Percentiles rank a stretch among this genome's conserved stretches.
phyloP scores from a whole-genome alignment of 169 alveolate species.

The Eimeria sp. region DNA sequence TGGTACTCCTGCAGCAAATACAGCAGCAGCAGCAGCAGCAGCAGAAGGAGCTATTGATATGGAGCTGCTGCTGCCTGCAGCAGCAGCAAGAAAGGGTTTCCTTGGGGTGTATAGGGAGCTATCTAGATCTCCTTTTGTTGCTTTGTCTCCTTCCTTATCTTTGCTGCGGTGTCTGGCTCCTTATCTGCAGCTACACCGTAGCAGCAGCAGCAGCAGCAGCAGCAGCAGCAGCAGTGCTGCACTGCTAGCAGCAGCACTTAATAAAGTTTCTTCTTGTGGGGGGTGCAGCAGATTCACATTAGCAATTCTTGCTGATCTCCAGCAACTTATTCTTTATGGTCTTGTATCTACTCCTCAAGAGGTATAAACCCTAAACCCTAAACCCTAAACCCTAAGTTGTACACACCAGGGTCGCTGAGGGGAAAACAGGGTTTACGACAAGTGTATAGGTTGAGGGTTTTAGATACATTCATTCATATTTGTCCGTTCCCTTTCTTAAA shows the following conservation, averaged over 20 bases:
- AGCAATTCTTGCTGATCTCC: neutral
- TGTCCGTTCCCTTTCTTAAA: neutral
- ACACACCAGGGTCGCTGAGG: neutral
- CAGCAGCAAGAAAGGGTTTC: neutral
- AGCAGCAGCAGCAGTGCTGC: slow-evolving; percentile 19
- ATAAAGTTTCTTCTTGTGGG: neutral
- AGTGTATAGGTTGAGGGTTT: too few relatives aligned
- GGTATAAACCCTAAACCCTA: neutral
- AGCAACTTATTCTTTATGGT: neutral
- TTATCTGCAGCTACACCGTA: neutral
- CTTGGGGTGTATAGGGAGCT: slow-evolving; percentile 6
- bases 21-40: slow-evolving; percentile 5
- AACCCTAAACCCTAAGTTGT: neutral
- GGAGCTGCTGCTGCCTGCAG: neutral
- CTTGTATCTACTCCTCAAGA: neutral
- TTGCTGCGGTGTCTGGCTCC: slow-evolving; percentile 1
- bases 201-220: slow-evolving; percentile 40
- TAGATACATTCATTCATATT: too few relatives aligned
- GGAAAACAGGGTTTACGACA: too few relatives aligned
- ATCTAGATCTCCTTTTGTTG: neutral
- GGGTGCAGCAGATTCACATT: neutral
- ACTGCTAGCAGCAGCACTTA: slow-evolving; percentile 3
- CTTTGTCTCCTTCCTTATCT: neutral
- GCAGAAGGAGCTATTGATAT: neutral
- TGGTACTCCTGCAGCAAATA: neutral